Evolutionary conservation across 2,329 filamentous ascomycete genomes (phyloP).

Genomic region (Cladosporium austrohemisphaericum): DNA sequence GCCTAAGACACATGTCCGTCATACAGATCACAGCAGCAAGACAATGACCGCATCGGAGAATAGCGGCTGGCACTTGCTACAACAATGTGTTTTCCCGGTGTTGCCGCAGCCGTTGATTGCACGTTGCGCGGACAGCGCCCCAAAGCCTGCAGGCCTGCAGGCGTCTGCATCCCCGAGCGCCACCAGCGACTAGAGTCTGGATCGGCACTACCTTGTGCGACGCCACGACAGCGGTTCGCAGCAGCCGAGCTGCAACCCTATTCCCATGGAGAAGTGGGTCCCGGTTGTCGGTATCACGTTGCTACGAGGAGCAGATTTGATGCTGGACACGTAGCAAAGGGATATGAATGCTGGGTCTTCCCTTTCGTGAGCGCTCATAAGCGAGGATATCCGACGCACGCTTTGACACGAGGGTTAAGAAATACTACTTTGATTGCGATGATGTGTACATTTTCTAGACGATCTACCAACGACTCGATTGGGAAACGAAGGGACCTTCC

Average conservation of each 20-base stretch:
- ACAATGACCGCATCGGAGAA: constrained; percentile 11
- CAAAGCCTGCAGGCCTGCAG: constrained; percentile 3
- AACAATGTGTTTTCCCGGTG: constrained; percentile 10
- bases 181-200: neutral
- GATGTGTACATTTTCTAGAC: neutral
- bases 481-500: neutral
- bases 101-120: neutral
- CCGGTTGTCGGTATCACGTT: constrained; percentile 9
- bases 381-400: constrained; percentile 6
- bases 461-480: neutral
- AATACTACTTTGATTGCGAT: neutral
- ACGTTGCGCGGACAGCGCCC: neutral
- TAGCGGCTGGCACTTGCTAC: constrained; percentile 10
- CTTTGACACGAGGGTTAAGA: neutral
- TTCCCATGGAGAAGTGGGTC: constrained; percentile 5
- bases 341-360: too few relatives aligned
- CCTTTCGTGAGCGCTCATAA: neutral
- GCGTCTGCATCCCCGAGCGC: neutral
- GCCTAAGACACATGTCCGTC: constrained; percentile 8
- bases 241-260: constrained; percentile 14
- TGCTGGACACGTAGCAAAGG: neutral
- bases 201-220: constrained; percentile 12
- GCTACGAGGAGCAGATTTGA: neutral
- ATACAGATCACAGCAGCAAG: constrained; percentile 7
- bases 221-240: constrained; percentile 13